Base-by-base conservation (phyloP, 208 protist genomes). In the Trichomonas tenax region DNA sequence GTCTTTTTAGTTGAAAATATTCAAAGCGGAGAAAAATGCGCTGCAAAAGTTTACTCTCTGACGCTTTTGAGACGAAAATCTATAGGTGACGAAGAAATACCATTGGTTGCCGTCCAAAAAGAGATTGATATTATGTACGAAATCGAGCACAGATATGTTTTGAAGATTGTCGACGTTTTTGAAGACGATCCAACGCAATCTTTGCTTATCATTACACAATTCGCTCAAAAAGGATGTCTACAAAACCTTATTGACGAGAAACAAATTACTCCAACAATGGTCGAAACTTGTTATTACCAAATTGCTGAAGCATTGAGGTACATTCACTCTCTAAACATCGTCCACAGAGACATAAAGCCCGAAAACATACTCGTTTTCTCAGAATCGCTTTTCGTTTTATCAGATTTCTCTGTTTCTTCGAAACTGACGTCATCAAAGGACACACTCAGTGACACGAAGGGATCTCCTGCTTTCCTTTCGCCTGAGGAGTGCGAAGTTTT, bases 321-420 rank as follows among this genome's bases (percentile, higher is more conserved):
- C 44, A 93, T 51, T 14, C 86, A 93, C 26, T 93, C 86, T 14
- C 26, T 51, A 93, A 51, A 93, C 36, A 38, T 93, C 34, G 86
- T 93, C 2, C 86, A 93, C 46, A 93, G 86, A 51, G 86, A 93
- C 46, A 41, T 93, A 93, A 93, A 93, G 38, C 86, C 86, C 34
- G 86, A 93, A 40, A 93, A 93, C 15, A 51, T 93, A 26, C n/a
- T 93, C 0, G 86, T 93, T 48, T 38, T 93, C 4, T 34, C 15
- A n/a, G 86, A 93, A 51, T n/a, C 41, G 9, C 8, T 23, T 11
- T 93, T 48, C 38, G 86, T 38, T 38, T 38, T 93, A n/a, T 34
- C 44, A 34, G 86, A 93, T 51, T 93, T 93, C 31, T 93, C 86
- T 26, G 44, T 93, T 51, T 93, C 86, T 34, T 14, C 44, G 3